phyloP scores from a whole-genome alignment of 768 basidiomycete genomes.

The Phylloporus arenicola region DNA sequence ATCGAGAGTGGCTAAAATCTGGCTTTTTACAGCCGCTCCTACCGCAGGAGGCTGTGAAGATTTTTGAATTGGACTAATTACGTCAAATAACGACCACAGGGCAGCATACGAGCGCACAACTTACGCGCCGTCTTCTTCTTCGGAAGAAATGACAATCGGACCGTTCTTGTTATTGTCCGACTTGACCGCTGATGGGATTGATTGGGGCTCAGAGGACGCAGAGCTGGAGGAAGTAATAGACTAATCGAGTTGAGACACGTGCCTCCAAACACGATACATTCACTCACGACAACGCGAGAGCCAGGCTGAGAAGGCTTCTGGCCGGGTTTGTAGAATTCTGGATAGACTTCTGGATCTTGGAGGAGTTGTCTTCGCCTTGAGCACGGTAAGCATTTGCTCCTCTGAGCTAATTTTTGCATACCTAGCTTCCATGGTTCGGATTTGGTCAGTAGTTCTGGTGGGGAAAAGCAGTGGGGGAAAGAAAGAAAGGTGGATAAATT shows the following conservation, averaged over 20 bases:
- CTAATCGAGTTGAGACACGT: conserved; percentile 7
- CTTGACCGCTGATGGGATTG: conserved; percentile 8
- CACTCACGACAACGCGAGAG: conserved; percentile 21
- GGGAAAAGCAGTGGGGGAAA: conserved; percentile 1
- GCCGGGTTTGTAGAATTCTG: conserved; percentile 25
- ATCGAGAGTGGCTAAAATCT: conserved; percentile 21
- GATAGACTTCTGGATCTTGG: conserved; percentile 23
- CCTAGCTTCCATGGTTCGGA: conserved; percentile 25
- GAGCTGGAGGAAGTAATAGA: conserved; percentile 23
- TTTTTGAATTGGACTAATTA: conserved; percentile 3
- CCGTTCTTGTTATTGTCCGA: conserved; percentile 3
- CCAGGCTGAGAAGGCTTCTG: conserved; percentile 9
- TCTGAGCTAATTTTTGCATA: not conserved
- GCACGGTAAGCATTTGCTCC: not conserved
- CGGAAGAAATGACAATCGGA: conserved; percentile 29
- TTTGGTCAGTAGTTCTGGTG: not conserved
- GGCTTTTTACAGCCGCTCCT: conserved; percentile 7
- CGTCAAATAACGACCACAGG: conserved; percentile 1
- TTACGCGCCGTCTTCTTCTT: conserved; percentile 21
- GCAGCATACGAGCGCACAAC: not conserved
- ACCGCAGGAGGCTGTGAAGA: not conserved
- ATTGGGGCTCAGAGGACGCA: conserved; percentile 16
- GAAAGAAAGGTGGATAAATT: not conserved
- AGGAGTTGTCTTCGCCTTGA: conserved; percentile 26
- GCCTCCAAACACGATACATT: not conserved